Evolutionary conservation across 257 asterid species (phyloP), one percentile per base, ranked within the genome.

Genomic region (Nicotiana paniculata): DNA sequence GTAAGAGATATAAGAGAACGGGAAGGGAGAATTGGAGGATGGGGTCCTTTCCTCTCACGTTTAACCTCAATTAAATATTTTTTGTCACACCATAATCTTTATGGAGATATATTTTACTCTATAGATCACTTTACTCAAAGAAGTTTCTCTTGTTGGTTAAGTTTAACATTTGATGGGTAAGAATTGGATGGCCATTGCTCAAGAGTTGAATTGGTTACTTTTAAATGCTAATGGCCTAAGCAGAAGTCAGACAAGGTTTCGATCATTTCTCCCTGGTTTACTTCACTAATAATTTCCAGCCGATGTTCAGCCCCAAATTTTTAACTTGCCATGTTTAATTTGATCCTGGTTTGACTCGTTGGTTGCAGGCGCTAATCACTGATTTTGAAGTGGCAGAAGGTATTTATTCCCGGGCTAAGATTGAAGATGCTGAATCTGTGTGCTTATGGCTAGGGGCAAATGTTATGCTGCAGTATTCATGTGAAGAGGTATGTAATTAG

Each of bases 401-500:
- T 86, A 95, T 95, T 83, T 93, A 92, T 86, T 92, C 99, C 77
- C 90, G 95, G 77, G 97, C 99, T 84, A 88, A 86, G 48, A 90
- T 93, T 68, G 97, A 92, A 85, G 97, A 91, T 81, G 85, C 94
- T 16, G 93, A 95, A 85, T 95, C 94, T 82, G 98, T 93, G 82
- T 93, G 98, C 83, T 82, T 96, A 64, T 95, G 99, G 98, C 95
- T 95, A 81, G 99, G 98, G 85, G 99, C 99, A 53, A 96, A 95
- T 88, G 98, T 95, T 79, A 93, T 95, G 99, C 93, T 95, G 65
- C 97, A 93, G 86, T 95, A 95, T 86, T 90, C 99, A 51, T 90
- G 90, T 81, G 97, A 92, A 70, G 99, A 93, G 97, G 99, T 95
- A 81, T 57, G 55, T 17, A 72, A 46, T 6, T 43, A 21, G 78